Conservation (phyloP, 148 eudicot species). For the Silene latifolia region DNA sequence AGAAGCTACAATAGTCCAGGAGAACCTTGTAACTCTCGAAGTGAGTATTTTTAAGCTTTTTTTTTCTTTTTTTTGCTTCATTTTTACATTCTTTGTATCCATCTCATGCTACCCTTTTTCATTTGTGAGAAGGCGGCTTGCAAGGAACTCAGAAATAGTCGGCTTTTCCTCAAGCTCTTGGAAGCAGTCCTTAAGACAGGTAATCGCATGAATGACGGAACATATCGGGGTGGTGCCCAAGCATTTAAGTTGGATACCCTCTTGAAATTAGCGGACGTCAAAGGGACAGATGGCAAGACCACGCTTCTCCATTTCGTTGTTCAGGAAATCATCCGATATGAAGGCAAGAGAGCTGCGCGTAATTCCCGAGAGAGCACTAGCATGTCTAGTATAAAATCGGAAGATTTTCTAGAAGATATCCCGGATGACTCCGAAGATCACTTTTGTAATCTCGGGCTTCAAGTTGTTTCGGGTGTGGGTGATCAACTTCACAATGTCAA, state of each 20-base stretch:
- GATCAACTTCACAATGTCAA: slow-evolving; percentile 62
- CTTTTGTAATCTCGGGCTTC: slow-evolving; percentile 59
- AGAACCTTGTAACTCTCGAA: slow-evolving; percentile 58
- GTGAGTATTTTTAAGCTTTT: slow-evolving; percentile 21
- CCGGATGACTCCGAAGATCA: slow-evolving; percentile 51
- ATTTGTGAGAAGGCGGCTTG: slow-evolving; percentile 59
- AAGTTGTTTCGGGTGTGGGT: slow-evolving; percentile 62
- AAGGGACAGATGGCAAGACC: slow-evolving; percentile 73
- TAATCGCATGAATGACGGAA: slow-evolving; percentile 77
- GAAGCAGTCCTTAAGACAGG: slow-evolving; percentile 86
- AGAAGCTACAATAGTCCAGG: slow-evolving; percentile 45
- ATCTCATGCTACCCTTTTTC: slow-evolving; percentile 1
- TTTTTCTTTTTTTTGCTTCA: background rate
- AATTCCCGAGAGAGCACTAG: slow-evolving; percentile 38
- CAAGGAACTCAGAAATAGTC: slow-evolving; percentile 53
- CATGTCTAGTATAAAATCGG: slow-evolving; percentile 39
- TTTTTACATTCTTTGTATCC: background rate
- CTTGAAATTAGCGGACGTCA: slow-evolving; percentile 69
- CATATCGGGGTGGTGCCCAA: slow-evolving; percentile 74
- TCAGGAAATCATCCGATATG: slow-evolving; percentile 68
- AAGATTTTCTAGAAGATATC: slow-evolving; percentile 37
- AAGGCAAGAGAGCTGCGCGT: slow-evolving; percentile 71
- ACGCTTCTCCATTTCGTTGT: slow-evolving; percentile 77
- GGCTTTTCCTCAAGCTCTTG: slow-evolving; percentile 74
- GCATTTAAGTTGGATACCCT: slow-evolving; percentile 79